A percentile compares a stretch with the other conserved stretches of the same genome.
Evolutionary conservation across 108 stramenopile species (phyloP).

Genomic region (Skeletonema menzelii): DNA sequence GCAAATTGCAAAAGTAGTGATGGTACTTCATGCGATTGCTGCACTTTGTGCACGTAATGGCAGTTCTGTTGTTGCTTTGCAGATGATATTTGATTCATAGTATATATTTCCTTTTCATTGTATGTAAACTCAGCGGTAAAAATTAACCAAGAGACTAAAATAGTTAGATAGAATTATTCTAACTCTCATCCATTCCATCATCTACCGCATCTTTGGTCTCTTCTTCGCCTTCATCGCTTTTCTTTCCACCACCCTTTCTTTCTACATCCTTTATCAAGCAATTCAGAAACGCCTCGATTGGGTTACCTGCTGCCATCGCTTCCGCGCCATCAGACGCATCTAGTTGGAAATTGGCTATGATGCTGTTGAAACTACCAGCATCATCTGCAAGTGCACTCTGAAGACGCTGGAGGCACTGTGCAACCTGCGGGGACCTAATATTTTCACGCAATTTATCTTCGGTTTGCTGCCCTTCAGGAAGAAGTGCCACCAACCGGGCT

Average conservation of each 20-base stretch:
- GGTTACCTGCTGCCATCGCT: constrained; percentile 56
- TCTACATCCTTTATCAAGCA: constrained; percentile 57
- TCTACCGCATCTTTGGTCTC: constrained; percentile 6
- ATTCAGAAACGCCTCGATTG: constrained; percentile 82
- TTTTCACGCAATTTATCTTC: constrained; percentile 64
- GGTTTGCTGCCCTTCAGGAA: constrained; percentile 73
- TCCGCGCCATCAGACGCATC: constrained; percentile 64
- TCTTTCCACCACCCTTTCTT: constrained; percentile 40
- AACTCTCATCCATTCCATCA: background rate
- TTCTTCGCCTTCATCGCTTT: constrained; percentile 12
- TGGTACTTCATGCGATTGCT: background rate
- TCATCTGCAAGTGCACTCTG: constrained; percentile 68
- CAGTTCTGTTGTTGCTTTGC: background rate
- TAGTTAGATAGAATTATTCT: background rate
- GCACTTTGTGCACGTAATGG: background rate
- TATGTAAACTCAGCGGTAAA: background rate
- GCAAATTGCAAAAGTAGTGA: background rate
- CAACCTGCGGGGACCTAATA: constrained; percentile 71
- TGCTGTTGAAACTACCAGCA: constrained; percentile 65
- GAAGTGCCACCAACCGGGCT: constrained; percentile 58
- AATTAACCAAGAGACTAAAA: background rate
- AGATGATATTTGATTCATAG: background rate
- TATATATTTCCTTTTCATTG: background rate
- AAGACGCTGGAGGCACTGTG: constrained; percentile 68
- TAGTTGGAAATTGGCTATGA: constrained; percentile 81